Base-by-base conservation (phyloP, 768 basidiomycete species). In the Termitomyces sp. region DNA sequence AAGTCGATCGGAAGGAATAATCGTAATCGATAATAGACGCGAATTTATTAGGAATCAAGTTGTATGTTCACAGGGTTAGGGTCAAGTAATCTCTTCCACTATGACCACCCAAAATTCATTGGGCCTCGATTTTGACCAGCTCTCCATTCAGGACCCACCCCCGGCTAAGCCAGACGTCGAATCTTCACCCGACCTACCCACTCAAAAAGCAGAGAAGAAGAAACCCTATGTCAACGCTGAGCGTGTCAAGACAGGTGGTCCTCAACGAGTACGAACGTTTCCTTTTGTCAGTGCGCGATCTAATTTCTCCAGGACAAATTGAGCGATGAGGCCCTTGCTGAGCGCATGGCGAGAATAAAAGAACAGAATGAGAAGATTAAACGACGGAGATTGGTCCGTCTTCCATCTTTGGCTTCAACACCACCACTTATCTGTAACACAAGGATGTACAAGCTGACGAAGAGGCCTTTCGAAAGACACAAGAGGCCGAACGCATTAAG, bases 201-300 rank as follows among this genome's bases (percentile, higher is more conserved):
- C 57, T 38, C 33, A 58, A 64, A 57, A 74, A 71, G 66, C 78
- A 40, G 58, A 83, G 65, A 84, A 84, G 73, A 85, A 82, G 72
- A 83, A 80, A 61, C 87, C 87, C 2, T 93, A 93, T 76, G 77
- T 90, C 47, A 92, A 92, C 70, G 85, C 80, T 8, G 89, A 92
- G 66, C 87, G 90, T 70, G 86, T 92, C 74, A 90, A 83, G 73
- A 92, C 91, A 9, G 90, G 90, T 14, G 91, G 89, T 16, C 65
- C 78, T 26, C 86, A 87, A 63, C 81, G 88, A 68, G 91, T 91
- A 69, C 57, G 77, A 70, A 53, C 57, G 47, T 52, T 42, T 26
- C 18, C 44, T 56, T 26, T 35, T 22, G 20, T 24, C n/a, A 47
- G 49, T 35, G 59, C 54, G 35, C 54, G 58, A 55, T 53, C 58